Evolutionary conservation across 2,329 filamentous ascomycete genomes (phyloP), one percentile per base, ranked within the genome.

Genomic region (Cryphonectria carpinicola): DNA sequence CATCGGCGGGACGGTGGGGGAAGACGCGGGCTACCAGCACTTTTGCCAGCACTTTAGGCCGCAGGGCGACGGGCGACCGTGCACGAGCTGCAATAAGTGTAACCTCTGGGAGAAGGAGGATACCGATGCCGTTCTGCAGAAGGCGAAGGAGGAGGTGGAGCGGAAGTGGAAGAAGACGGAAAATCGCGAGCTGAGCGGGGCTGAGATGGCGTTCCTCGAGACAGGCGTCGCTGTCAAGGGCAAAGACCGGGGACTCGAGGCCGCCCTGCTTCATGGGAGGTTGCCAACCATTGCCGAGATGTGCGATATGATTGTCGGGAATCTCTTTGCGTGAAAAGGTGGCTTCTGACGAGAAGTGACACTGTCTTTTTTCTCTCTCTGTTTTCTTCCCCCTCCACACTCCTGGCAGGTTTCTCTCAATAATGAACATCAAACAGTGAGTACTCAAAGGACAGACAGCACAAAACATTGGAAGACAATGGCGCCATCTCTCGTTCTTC

Each of bases 31-130:
- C 0, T 98, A 99, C 80, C 87, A 90, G 54, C 96, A 99, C 81
- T 99, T 98, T 78, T 99, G 96, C 79, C 93, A 97, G 79, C 96
- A 98, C 81, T 98, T 98, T 80, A 88, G 96, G 11, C 91, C 93
- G 13, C 88, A 92, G 72, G 93, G 92, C 0, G 94, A 95, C 65
- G 84, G 85, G 28, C 87, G 88, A 19, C 84, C 86, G 19, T 99
- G 96, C 79, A 85, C 80, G 1, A 90, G 97, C 79, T 98, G 96
- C 81, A 90, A 91, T 58, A 90, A 89, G 76, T 95, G 93, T 81
- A 94, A 94, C 77, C 85, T 95, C 14, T 92, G 91, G 82, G 92
- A 95, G 81, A 87, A 90, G 68, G 93, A 95, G 78, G 89, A 94
- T 75, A 88, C 86, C 70, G 92, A 94, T 72, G 83, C 84, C 46